Evolutionary conservation across 2,329 filamentous ascomycete genomes (phyloP).

Genomic region (Aureobasidium lini): DNA sequence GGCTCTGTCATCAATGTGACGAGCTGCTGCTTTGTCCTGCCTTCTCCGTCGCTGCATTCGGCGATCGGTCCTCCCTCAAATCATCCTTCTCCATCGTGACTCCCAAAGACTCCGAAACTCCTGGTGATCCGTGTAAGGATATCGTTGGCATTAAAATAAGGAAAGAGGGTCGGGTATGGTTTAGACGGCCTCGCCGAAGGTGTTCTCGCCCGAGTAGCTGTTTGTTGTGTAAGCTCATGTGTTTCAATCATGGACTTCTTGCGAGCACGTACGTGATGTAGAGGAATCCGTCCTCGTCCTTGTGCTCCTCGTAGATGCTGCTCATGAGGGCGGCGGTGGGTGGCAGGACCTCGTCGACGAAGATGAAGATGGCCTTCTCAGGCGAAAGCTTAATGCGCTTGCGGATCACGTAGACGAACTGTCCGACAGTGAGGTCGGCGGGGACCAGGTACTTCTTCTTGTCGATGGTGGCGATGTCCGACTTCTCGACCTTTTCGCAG

Average conservation of each 20-base stretch:
- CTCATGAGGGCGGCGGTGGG: slow-evolving; percentile 97
- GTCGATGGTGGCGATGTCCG: slow-evolving; percentile 98
- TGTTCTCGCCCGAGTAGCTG: slow-evolving; percentile 97
- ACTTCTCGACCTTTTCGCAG: slow-evolving; percentile 99
- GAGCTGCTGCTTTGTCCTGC: slow-evolving; percentile 2
- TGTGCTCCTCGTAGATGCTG: slow-evolving; percentile 99
- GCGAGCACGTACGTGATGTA: slow-evolving; percentile 74
- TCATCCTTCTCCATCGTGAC: slow-evolving; percentile 1
- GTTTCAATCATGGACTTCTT: background rate
- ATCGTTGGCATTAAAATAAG: background rate
- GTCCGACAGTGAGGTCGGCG: slow-evolving; percentile 92
- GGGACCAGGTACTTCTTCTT: slow-evolving; percentile 99
- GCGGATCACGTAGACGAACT: slow-evolving; percentile 99
- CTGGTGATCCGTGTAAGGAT: slow-evolving; percentile 4
- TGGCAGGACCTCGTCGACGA: slow-evolving; percentile 95
- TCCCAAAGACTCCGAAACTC: slow-evolving; percentile 10
- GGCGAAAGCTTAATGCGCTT: slow-evolving; percentile 98
- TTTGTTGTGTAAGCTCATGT: slow-evolving; percentile 18
- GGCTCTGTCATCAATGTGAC: background rate
- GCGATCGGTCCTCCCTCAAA: background rate
- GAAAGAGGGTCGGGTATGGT: background rate
- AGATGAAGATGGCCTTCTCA: slow-evolving; percentile 99
- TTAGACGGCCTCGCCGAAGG: slow-evolving; percentile 60
- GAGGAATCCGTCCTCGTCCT: slow-evolving; percentile 78
- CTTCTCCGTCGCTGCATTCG: background rate